Evolutionary conservation across 2,329 filamentous ascomycete genomes (phyloP), one percentile per base, ranked within the genome.

Genomic region (Phyllachora maydis): DNA sequence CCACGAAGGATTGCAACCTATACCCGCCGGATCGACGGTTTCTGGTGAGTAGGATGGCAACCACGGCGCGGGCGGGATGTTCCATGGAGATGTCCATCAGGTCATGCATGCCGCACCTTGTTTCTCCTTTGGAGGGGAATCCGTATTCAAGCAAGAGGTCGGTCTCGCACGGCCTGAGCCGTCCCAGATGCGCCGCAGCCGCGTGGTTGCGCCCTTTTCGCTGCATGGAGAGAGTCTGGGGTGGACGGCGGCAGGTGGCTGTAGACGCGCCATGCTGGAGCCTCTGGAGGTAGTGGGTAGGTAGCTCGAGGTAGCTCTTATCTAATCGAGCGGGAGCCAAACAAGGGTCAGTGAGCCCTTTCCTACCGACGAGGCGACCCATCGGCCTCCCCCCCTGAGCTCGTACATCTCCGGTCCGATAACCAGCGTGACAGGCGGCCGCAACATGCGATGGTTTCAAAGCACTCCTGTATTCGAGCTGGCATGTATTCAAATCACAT

Each of bases 81-180:
- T 21, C 22, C 16, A 23, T 24, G 16, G 17, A 29, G 11, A 23
- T 19, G 18, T 14, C 19, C 12, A 19, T n/a, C n/a, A n/a, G n/a
- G n/a, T n/a, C n/a, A n/a, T n/a, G 22, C 15, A 18, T 22, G 28
- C 27, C 28, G 18, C 55, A 85, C 82, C 76, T 73, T 22, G 61
- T 76, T 46, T 95, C 85, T 24, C 85, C 85, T 42, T 92, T 93
- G 3, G 82, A 92, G 4, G 79, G 79, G 33, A 92, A 59, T 2
- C 85, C 83, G 34, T 90, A 75, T 29, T 58, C 63, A 35, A 90
- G 77, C 14, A 95, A 55, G 9, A 77, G 66, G 44, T 93, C 82
- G 27, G 68, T 53, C 21, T 73, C 65, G 29, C 72, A 61, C 8
- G 77, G 73, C 44, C 75, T 82, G 9, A 40, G 26, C 11, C 37